Percentiles rank a stretch among this genome's conserved stretches.
phyloP scores from a whole-genome alignment of 1,284 basidiomycete species.

The Ganoderma resinaceum region DNA sequence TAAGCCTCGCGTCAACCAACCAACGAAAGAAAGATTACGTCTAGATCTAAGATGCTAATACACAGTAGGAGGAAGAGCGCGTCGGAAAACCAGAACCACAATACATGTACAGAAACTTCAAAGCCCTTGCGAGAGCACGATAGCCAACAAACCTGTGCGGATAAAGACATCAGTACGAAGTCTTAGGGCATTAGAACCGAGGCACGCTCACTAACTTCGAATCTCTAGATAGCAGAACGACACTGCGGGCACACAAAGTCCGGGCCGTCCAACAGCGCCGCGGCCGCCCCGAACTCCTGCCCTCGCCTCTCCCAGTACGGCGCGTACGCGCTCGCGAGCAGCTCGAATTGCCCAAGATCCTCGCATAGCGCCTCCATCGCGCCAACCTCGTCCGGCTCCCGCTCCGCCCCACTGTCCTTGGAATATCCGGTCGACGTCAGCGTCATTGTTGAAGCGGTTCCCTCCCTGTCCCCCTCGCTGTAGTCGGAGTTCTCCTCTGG shows the following conservation, averaged over 20 bases:
- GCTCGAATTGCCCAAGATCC: slow-evolving; percentile 13
- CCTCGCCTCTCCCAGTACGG: slow-evolving; percentile 30
- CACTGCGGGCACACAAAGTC: slow-evolving; percentile 31
- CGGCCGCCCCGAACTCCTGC: slow-evolving; percentile 16
- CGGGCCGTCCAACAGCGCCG: slow-evolving; percentile 6
- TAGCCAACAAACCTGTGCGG: background rate
- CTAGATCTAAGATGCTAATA: background rate
- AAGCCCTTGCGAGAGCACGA: background rate
- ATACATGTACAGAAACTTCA: background rate
- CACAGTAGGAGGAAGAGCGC: background rate
- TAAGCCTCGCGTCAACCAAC: background rate
- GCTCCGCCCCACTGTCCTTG: background rate
- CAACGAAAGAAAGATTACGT: background rate
- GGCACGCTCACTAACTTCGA: background rate
- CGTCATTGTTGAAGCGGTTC: background rate
- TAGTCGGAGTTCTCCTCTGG: background rate
- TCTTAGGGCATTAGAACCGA: too few species aligned
- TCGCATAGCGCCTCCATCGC: slow-evolving; percentile 16
- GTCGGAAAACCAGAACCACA: background rate
- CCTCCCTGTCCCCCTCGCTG: background rate
- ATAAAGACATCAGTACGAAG: background rate
- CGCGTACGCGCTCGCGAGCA: slow-evolving; percentile 25
- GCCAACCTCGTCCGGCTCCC: slow-evolving; percentile 1
- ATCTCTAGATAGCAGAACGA: slow-evolving; percentile 27
- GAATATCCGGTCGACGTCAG: background rate